Evolutionary conservation across 176 grass and related monocot species (phyloP).

Genomic region (Cymbopogon citratus): DNA sequence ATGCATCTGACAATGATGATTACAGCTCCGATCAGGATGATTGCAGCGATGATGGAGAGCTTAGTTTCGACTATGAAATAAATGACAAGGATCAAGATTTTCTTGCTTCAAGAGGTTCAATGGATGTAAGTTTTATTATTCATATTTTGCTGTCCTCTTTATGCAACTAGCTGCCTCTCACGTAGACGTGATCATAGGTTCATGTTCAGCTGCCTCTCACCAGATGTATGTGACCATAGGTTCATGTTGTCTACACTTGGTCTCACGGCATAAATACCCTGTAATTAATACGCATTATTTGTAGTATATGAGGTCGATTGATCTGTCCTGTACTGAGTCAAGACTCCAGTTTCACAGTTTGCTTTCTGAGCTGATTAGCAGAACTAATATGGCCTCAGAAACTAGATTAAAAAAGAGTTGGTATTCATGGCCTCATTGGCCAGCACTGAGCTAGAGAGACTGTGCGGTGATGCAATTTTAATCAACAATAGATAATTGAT

Average conservation of each 20-base stretch:
- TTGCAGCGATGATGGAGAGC: constrained; percentile 55
- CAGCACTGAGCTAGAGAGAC: neutral
- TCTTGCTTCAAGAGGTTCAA: constrained; percentile 48
- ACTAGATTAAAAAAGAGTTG: neutral
- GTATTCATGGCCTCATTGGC: neutral
- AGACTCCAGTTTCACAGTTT: neutral
- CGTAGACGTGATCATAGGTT: neutral
- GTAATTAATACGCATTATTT: constrained; percentile 1
- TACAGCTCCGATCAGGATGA: constrained; percentile 44
- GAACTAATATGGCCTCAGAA: neutral
- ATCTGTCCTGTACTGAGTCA: neutral
- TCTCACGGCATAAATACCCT: neutral
- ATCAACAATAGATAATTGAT: neutral
- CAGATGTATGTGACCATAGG: no score
- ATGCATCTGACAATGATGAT: constrained; percentile 45
- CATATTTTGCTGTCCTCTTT: neutral
- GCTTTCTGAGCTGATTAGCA: neutral
- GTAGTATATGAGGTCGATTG: neutral
- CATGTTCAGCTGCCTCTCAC: no score
- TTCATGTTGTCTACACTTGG: neutral
- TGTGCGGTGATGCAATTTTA: neutral
- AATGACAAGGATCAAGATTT: constrained; percentile 41
- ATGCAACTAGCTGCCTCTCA: neutral
- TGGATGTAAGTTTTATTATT: constrained; percentile 55
- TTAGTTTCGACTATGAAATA: constrained; percentile 71